Evolutionary conservation across 352 stramenopile species (phyloP).

Genomic region (Peronospora belbahrii): DNA sequence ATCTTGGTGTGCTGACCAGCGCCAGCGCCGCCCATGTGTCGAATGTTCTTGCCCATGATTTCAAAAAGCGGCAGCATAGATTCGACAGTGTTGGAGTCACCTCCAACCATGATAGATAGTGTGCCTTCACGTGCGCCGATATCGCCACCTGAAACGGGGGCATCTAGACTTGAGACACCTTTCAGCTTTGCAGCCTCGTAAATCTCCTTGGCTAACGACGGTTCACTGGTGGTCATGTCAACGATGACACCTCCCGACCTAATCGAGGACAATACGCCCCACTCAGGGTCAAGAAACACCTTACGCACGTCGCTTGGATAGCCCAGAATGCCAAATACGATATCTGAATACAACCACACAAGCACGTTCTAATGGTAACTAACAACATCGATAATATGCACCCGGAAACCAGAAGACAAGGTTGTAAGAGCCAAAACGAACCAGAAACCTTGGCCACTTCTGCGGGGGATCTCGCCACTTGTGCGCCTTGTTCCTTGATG

Average conservation of each 20-base stretch:
- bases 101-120: conserved; percentile 89
- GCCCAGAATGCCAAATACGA: conserved; percentile 87
- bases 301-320: conserved; percentile 83
- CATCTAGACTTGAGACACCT: conserved; percentile 62
- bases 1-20: conserved; percentile 88
- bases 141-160: conserved; percentile 81
- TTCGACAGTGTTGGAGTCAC: conserved; percentile 67
- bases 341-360: conserved; percentile 34
- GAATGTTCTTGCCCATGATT: conserved; percentile 88
- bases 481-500: conserved; percentile 68
- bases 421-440: conserved; percentile 8
- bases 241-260: conserved; percentile 77
- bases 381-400: background rate
- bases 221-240: conserved; percentile 88
- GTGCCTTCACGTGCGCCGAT: conserved; percentile 76
- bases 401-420: background rate
- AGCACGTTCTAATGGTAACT: background rate
- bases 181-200: conserved; percentile 64
- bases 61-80: conserved; percentile 75
- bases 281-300: conserved; percentile 65
- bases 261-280: conserved; percentile 53
- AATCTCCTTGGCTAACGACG: conserved; percentile 85
- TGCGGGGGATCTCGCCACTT: conserved; percentile 55
- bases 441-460: conserved; percentile 73
- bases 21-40: conserved; percentile 78